phyloP scores from a whole-genome alignment of 1,284 basidiomycete species.

The Cerioporus squamosus region DNA sequence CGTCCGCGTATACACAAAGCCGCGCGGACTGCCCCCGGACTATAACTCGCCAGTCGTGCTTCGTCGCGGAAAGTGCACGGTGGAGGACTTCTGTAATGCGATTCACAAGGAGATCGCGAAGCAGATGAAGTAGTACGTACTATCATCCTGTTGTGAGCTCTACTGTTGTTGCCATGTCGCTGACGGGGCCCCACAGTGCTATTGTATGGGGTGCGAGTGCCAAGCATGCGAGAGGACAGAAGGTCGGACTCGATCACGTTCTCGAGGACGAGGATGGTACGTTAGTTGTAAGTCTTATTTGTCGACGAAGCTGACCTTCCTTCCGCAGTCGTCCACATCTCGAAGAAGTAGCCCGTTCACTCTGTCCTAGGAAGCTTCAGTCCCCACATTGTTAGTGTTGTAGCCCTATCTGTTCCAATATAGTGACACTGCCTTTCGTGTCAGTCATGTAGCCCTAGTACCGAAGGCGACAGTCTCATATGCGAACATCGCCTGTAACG shows the following conservation, averaged over 20 bases:
- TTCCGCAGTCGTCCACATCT: conserved; percentile 74
- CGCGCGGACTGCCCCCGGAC: conserved; percentile 89
- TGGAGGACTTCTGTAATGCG: conserved; percentile 92
- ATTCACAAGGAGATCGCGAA: conserved; percentile 94
- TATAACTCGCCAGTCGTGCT: conserved; percentile 85
- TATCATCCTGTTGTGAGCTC: not conserved
- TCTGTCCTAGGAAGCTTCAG: not conserved
- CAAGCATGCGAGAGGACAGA: conserved; percentile 96
- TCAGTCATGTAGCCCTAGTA: no score
- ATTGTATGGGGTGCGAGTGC: conserved; percentile 94
- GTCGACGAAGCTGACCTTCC: conserved; percentile 28
- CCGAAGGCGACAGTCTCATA: no score
- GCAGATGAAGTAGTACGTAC: conserved; percentile 86
- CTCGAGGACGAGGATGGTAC: conserved; percentile 89
- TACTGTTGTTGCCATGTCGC: not conserved
- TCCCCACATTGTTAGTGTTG: conserved; percentile 8
- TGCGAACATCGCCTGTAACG: no score
- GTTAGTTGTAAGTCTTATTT: conserved; percentile 28
- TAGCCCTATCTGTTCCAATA: conserved; percentile 23
- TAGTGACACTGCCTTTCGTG: no score
- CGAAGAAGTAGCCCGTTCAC: conserved; percentile 64
- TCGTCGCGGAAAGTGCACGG: conserved; percentile 69
- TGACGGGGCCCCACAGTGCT: conserved; percentile 53
- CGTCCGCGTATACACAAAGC: conserved; percentile 95
- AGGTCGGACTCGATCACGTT: conserved; percentile 90